Base-by-base conservation (phyloP, 495 filamentous ascomycete species). In the Hypoxylon lenormandii region DNA sequence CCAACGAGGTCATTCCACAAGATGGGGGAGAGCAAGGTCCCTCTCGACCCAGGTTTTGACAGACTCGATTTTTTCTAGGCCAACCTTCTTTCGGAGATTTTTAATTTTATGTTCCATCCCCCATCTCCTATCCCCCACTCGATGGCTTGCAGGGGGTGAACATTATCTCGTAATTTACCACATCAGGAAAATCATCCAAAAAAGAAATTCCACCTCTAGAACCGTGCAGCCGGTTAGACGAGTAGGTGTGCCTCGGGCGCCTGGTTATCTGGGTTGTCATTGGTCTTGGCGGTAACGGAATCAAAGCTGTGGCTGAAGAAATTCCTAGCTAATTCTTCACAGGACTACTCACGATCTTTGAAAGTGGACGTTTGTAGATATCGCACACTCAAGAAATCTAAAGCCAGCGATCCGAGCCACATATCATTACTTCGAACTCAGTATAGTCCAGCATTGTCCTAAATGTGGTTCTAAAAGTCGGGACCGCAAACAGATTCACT, bases 21-120 rank as follows among this genome's bases (percentile, higher is more conserved):
- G 40, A 62, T 54, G 36, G 19, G 4, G n/a, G 18, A 38, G 47
- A 48, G 45, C 50, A 16, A 38, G 19, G 52, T 16, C 38, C 30
- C 46, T 51, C 15, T 1, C 6, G 30, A 59, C 40, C 66, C 60
- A 64, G 21, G 60, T 59, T 54, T 33, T 40, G 38, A 19, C 21
- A 51, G 30, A 33, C 23, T 47, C 26, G 12, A 13, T 26, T 40
- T 40, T 60, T 61, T 50, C 51, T 66, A 50, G 62, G 60, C 61
- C 68, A 66, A 50, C 57, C 62, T 71, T 62, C 62, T 66, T 66
- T 71, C 68, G 68, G 68, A 48, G 62, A 66, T 66, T 66, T 66
- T 66, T 62, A 66, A 71, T 66, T 66, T 71, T 71, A 71, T 54
- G 62, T 66, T 66, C 52, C 68, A 71, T 71, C 40, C 46, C 18